Percentiles rank a stretch among this genome's conserved stretches.
phyloP scores from a whole-genome alignment of 441 rosid genomes.

The Gossypium armourianum region DNA sequence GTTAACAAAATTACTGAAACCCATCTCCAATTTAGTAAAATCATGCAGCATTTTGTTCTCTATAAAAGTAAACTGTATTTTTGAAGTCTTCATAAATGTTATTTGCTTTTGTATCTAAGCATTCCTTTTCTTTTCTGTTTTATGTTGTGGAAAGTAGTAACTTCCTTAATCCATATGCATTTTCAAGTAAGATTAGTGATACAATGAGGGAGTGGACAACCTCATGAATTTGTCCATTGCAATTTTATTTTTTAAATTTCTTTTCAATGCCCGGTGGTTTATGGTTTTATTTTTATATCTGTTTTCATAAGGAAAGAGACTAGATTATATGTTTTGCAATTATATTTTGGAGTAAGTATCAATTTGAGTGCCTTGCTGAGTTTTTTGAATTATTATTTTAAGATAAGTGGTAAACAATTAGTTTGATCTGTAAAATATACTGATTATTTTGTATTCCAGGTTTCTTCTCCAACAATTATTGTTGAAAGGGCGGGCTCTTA shows the following conservation, averaged over 20 bases:
- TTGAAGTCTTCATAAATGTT: neutral
- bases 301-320: neutral
- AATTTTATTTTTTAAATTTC: neutral
- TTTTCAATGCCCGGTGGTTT: neutral
- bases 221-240: neutral
- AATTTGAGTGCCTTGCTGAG: no score
- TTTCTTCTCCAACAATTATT: conserved; percentile 89
- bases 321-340: neutral
- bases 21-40: neutral
- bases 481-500: conserved; percentile 95
- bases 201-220: neutral
- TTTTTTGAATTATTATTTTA: neutral
- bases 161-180: neutral
- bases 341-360: neutral
- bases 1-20: neutral
- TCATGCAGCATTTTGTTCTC: neutral
- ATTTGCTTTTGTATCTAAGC: neutral
- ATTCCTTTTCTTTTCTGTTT: neutral
- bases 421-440: neutral
- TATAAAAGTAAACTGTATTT: neutral
- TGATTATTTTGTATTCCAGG: conserved; percentile 32
- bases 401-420: neutral
- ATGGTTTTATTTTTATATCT: neutral
- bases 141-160: neutral
- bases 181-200: neutral